Evolutionary conservation across 805 yeast species (phyloP).

Genomic region (Yarrowia divulgata): DNA sequence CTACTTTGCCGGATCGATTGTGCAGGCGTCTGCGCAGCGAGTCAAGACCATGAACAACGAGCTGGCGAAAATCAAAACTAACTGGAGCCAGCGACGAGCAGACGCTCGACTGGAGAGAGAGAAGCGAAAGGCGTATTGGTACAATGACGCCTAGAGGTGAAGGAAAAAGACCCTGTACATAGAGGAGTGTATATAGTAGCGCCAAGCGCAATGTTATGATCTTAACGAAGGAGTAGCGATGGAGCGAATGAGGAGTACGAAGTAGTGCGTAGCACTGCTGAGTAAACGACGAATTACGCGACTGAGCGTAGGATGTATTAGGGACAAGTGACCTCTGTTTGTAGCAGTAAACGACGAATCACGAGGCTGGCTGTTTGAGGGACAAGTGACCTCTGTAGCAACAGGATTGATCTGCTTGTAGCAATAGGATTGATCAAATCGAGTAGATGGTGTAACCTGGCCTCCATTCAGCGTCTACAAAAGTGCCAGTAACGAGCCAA

Average conservation of each 20-base stretch:
- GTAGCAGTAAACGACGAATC: too few relatives aligned
- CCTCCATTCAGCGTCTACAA: too few relatives aligned
- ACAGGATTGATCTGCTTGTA: too few relatives aligned
- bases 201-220: not conserved
- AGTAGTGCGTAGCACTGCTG: not conserved
- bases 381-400: too few relatives aligned
- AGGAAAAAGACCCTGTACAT: conserved; percentile 17
- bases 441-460: too few relatives aligned
- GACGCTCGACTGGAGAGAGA: conserved; percentile 63
- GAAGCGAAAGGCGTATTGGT: conserved; percentile 69
- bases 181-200: conserved; percentile 10
- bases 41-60: conserved; percentile 57
- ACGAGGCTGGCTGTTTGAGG: too few relatives aligned
- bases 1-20: conserved; percentile 61
- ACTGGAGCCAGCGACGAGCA: conserved; percentile 59
- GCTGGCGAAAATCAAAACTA: conserved; percentile 55
- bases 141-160: conserved; percentile 57
- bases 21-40: conserved; percentile 53
- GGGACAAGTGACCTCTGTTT: too few relatives aligned
- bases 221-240: not conserved
- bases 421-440: too few relatives aligned
- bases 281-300: not conserved
- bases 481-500: too few relatives aligned
- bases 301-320: not conserved
- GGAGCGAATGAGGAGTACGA: not conserved